Conservation (phyloP, 208 protist species). For the Acanthamoeba lenticulata region DNA sequence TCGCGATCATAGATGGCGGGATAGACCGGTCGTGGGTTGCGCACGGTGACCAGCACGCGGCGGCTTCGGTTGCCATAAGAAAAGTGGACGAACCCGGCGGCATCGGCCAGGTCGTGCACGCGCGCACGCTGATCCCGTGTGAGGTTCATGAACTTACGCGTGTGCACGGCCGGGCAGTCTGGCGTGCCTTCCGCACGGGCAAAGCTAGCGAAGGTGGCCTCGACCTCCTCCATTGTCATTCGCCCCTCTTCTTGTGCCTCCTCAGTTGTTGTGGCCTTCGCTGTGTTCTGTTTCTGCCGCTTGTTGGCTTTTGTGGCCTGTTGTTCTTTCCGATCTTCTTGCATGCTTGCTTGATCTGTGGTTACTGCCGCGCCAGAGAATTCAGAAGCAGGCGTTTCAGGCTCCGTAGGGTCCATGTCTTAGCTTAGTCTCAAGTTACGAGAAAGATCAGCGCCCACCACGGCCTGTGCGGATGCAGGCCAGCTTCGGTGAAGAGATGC, state of each 20-base stretch:
- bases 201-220: background rate
- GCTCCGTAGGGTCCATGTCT: too few relatives aligned
- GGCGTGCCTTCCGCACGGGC: background rate
- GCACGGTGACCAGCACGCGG: background rate
- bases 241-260: background rate
- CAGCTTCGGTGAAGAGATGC: too few relatives aligned
- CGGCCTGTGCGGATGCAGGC: too few relatives aligned
- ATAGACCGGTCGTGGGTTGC: background rate
- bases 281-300: background rate
- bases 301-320: background rate
- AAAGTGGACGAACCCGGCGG: constrained; percentile 5
- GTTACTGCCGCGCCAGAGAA: too few relatives aligned
- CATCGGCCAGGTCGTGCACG: constrained; percentile 18
- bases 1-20: background rate
- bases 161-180: background rate
- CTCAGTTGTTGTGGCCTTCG: background rate
- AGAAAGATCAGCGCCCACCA: too few relatives aligned
- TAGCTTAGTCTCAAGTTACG: too few relatives aligned
- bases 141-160: background rate
- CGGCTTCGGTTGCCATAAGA: constrained; percentile 1
- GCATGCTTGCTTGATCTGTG: too few relatives aligned
- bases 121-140: background rate
- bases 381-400: too few relatives aligned
- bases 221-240: constrained; percentile 2
- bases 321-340: too few relatives aligned